A percentile compares a stretch with the other conserved stretches of the same genome.
These are phyloP conservation scores for Scheffersomyces illinoinensis DNA, from an alignment of 1,139 yeast species.

Conservation along the genomic window DNA sequence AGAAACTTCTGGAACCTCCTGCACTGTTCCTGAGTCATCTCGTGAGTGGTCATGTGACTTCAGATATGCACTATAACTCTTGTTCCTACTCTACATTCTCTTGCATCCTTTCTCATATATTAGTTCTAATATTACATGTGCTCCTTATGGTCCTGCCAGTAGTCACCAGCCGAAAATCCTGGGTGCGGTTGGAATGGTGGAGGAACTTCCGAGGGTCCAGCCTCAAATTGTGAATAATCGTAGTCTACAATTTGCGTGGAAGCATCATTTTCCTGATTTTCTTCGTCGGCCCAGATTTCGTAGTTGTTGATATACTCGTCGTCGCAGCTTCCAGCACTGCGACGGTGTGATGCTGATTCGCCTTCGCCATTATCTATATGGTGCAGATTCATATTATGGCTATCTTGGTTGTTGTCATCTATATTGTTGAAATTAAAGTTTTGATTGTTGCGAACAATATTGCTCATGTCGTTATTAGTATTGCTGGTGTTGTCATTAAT, in stretches of 20 bases:
- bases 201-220: conserved; percentile 14
- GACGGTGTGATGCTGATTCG: neutral
- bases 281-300: conserved; percentile 27
- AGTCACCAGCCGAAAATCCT: conserved; percentile 32
- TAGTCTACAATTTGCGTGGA: conserved; percentile 1
- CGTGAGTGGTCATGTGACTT: neutral
- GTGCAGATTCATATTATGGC: neutral
- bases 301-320: conserved; percentile 30
- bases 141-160: conserved; percentile 30
- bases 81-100: neutral
- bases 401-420: neutral
- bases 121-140: neutral
- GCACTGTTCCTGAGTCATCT: conserved; percentile 4
- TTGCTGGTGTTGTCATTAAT: neutral
- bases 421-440: neutral
- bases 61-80: neutral
- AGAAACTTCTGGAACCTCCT: conserved; percentile 15
- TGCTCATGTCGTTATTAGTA: neutral
- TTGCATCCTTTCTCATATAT: neutral
- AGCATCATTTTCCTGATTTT: conserved; percentile 6
- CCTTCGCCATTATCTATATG: neutral
- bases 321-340: conserved; percentile 18
- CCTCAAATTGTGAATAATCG: neutral
- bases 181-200: conserved; percentile 39
- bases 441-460: neutral